These are phyloP conservation scores for Thielaviopsis populi DNA, from an alignment of 2,329 filamentous ascomycete genomes.

Conservation along the genomic window DNA sequence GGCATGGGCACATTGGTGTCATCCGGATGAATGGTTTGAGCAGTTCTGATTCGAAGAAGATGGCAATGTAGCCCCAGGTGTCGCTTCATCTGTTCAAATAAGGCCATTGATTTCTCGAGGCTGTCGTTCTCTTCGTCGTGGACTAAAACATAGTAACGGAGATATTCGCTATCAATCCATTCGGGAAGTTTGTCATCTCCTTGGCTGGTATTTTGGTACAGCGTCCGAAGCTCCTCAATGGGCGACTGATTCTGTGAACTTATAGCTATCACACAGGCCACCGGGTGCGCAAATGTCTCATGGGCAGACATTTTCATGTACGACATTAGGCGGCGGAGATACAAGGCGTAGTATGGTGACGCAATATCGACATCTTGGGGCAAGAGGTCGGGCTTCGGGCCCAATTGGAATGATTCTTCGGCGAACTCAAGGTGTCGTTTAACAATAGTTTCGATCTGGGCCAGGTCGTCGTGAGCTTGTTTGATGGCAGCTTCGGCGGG, in stretches of 20 bases:
- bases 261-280: conserved; percentile 87
- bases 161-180: conserved; percentile 83
- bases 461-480: conserved; percentile 25
- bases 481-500: conserved; percentile 13
- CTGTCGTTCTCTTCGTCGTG: conserved; percentile 95
- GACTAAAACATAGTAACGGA: conserved; percentile 90
- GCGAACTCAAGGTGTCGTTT: conserved; percentile 64
- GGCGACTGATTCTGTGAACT: conserved; percentile 74
- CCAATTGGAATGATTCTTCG: conserved; percentile 37
- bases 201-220: conserved; percentile 74
- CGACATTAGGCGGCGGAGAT: conserved; percentile 69
- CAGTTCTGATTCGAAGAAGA: conserved; percentile 69
- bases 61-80: conserved; percentile 94
- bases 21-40: conserved; percentile 73
- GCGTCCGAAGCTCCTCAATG: conserved; percentile 68
- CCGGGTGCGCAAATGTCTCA: conserved; percentile 88
- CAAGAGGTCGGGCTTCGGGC: conserved; percentile 26
- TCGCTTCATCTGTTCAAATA: conserved; percentile 99
- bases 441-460: conserved; percentile 65
- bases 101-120: conserved; percentile 70
- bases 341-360: conserved; percentile 73
- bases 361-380: conserved; percentile 34
- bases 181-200: conserved; percentile 58
- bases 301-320: conserved; percentile 64
- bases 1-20: conserved; percentile 78